phyloP scores from a whole-genome alignment of 1,284 basidiomycete species.

The Leccinum pachyderme region DNA sequence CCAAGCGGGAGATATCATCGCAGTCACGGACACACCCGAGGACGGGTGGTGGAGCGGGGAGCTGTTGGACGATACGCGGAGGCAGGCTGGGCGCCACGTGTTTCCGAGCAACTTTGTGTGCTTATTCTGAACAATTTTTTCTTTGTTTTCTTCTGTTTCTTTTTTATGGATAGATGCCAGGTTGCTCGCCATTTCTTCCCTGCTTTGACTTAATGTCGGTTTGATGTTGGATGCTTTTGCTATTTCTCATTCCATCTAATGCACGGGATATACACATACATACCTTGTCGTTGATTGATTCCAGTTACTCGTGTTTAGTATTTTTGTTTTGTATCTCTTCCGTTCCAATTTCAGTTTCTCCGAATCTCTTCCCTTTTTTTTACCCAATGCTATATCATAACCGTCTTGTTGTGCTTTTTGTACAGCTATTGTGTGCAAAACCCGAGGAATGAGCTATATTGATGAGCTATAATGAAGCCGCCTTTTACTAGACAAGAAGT shows the following conservation, averaged over 20 bases:
- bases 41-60: conserved; percentile 95
- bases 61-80: conserved; percentile 80
- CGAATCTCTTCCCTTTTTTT: not conserved
- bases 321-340: not conserved
- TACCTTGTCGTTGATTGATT: not conserved
- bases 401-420: too few species aligned
- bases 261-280: not conserved
- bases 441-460: too few species aligned
- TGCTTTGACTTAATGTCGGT: not conserved
- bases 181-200: not conserved
- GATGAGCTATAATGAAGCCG: too few species aligned
- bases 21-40: conserved; percentile 87
- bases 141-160: not conserved
- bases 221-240: not conserved
- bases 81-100: conserved; percentile 76
- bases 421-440: too few species aligned
- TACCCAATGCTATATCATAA: not conserved
- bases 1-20: conserved; percentile 89
- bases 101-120: conserved; percentile 94
- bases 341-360: not conserved
- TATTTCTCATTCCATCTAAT: not conserved
- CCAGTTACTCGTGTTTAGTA: not conserved
- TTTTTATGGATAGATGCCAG: not conserved
- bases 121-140: conserved; percentile 30
- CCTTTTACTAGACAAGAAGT: too few species aligned